These are phyloP conservation scores for Colletotrichum navitas DNA, from an alignment of 2,329 filamentous ascomycete species.

Conservation along the genomic window DNA sequence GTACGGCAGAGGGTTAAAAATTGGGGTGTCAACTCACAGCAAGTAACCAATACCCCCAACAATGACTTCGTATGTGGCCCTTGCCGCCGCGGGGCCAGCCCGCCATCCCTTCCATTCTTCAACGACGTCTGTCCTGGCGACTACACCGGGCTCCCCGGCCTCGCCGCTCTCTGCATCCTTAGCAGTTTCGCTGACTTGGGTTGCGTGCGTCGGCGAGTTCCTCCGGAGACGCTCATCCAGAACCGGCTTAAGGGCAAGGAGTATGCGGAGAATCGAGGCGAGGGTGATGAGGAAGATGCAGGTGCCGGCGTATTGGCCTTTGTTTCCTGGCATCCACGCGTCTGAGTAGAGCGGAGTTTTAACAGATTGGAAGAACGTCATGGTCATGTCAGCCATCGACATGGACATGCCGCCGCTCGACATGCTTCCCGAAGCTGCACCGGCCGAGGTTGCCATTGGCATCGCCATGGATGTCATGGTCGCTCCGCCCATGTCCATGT, in stretches of 20 bases:
- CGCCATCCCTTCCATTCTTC: constrained; percentile 41
- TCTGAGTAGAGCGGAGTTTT: constrained; percentile 68
- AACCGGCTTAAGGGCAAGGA: constrained; percentile 79
- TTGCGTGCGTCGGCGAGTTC: constrained; percentile 20
- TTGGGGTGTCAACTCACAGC: constrained; percentile 71
- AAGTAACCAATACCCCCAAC: constrained; percentile 84
- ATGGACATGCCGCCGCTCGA: constrained; percentile 48
- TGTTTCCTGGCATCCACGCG: constrained; percentile 78
- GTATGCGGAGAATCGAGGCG: constrained; percentile 75
- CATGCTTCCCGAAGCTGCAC: constrained; percentile 9
- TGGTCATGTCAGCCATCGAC: constrained; percentile 47
- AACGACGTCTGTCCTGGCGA: constrained; percentile 12
- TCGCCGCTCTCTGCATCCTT: not conserved
- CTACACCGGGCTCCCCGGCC: not conserved
- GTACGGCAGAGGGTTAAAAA: not conserved
- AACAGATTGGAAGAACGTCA: constrained; percentile 71
- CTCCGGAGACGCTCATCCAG: constrained; percentile 64
- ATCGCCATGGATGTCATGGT: constrained; percentile 33
- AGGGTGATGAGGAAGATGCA: constrained; percentile 92
- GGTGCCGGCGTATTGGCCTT: constrained; percentile 84
- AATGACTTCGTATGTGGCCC: constrained; percentile 51
- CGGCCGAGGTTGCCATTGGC: constrained; percentile 27
- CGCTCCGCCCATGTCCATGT: constrained; percentile 37
- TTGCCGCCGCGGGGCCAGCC: constrained; percentile 32
- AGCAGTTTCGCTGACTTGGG: not conserved